A percentile compares a stretch with the other conserved stretches of the same genome.
Conservation (phyloP, 768 basidiomycete genomes). For the Dioszegia crocea region DNA sequence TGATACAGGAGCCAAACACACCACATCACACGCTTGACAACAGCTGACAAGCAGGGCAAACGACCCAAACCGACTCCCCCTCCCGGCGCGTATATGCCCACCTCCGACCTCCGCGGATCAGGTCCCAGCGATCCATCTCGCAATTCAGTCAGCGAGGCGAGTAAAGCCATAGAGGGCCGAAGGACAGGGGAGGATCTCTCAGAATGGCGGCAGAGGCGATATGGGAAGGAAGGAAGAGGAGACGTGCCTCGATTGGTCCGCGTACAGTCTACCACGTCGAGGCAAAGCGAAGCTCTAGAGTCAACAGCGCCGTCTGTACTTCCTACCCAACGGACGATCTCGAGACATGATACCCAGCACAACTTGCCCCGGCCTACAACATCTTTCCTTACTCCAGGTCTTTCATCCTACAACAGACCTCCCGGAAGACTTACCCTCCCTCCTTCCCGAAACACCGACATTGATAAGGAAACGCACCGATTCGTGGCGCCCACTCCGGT, state of each 20-base stretch:
- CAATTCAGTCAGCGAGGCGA: constrained; percentile 5
- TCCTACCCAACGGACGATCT: not conserved
- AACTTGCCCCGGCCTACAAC: no score
- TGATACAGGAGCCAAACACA: no score
- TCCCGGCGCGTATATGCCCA: no score
- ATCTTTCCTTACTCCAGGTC: no score
- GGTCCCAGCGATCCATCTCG: not conserved
- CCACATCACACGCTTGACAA: no score
- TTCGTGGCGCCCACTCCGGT: not conserved
- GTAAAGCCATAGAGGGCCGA: not conserved
- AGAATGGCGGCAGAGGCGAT: not conserved
- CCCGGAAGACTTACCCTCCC: no score
- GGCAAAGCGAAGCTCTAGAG: not conserved
- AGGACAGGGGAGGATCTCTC: not conserved
- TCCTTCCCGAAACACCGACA: no score
- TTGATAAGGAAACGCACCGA: no score
- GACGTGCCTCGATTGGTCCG: not conserved
- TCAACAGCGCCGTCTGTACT: not conserved
- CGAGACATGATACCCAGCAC: not conserved
- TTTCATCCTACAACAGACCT: not conserved
- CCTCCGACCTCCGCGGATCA: no score
- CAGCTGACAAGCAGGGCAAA: no score
- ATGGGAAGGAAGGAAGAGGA: not conserved
- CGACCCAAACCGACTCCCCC: no score
- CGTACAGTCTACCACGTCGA: not conserved